These are phyloP conservation scores for Penicillium sp. DNA, from an alignment of 2,329 filamentous ascomycete genomes.

Conservation along the genomic window DNA sequence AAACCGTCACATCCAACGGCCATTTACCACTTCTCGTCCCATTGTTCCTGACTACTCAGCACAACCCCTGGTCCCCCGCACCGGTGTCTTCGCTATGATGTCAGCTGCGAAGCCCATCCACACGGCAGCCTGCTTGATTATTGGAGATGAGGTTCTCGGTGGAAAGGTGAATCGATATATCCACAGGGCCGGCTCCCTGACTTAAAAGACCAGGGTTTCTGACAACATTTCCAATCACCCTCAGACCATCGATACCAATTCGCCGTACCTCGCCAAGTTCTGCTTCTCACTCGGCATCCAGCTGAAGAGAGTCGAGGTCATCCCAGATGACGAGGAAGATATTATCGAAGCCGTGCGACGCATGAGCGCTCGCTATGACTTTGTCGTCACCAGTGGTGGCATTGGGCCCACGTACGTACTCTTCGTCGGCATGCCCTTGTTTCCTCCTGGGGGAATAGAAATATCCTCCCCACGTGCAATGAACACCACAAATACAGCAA, in stretches of 20 bases:
- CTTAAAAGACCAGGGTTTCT: background rate
- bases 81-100: constrained; percentile 39
- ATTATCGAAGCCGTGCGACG: constrained; percentile 82
- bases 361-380: constrained; percentile 87
- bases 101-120: constrained; percentile 63
- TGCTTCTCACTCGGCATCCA: constrained; percentile 63
- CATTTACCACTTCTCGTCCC: constrained; percentile 52
- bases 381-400: constrained; percentile 91
- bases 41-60: constrained; percentile 46
- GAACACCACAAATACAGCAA: background rate
- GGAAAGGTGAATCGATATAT: constrained; percentile 67
- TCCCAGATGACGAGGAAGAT: constrained; percentile 85
- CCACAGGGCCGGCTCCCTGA: background rate
- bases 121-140: constrained; percentile 88
- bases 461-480: too few species aligned
- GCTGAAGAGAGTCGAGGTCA: constrained; percentile 84
- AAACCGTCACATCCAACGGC: constrained; percentile 65
- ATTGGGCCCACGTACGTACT: constrained; percentile 83
- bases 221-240: background rate
- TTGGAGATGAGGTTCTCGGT: constrained; percentile 93
- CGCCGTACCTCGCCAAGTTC: constrained; percentile 61
- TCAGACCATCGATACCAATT: constrained; percentile 64
- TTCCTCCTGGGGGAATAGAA: too few species aligned
- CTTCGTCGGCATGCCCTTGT: background rate
- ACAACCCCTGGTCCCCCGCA: constrained; percentile 21